phyloP scores from a whole-genome alignment of 75 land plant genomes.

The Cryptomeria japonica region DNA sequence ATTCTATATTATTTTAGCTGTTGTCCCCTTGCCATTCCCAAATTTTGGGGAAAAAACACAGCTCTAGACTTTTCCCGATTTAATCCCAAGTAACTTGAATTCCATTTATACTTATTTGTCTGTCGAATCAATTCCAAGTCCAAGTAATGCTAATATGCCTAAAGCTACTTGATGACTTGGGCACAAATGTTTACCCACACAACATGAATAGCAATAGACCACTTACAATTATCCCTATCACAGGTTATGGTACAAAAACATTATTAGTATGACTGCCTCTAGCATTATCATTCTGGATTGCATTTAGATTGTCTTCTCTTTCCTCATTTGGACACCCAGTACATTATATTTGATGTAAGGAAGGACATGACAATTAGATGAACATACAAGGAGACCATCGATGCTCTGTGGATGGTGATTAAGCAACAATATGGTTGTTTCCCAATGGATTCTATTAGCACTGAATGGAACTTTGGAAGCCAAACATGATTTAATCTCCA shows the following conservation, averaged over 20 bases:
- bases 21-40: too few relatives aligned
- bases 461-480: background rate
- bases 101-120: too few relatives aligned
- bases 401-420: background rate
- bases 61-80: too few relatives aligned
- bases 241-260: background rate
- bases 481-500: background rate
- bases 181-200: background rate
- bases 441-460: background rate
- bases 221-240: background rate
- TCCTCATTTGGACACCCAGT: background rate
- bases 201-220: background rate
- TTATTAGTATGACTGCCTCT: background rate
- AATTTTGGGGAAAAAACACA: too few relatives aligned
- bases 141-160: background rate
- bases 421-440: background rate
- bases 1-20: too few relatives aligned
- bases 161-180: background rate
- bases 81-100: too few relatives aligned
- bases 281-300: background rate
- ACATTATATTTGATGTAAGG: background rate
- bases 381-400: background rate
- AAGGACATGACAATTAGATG: background rate
- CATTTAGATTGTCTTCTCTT: background rate
- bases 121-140: too few relatives aligned